Evolutionary conservation across 495 filamentous ascomycete species (phyloP).

Genomic region (Talaromyces adpressus): DNA sequence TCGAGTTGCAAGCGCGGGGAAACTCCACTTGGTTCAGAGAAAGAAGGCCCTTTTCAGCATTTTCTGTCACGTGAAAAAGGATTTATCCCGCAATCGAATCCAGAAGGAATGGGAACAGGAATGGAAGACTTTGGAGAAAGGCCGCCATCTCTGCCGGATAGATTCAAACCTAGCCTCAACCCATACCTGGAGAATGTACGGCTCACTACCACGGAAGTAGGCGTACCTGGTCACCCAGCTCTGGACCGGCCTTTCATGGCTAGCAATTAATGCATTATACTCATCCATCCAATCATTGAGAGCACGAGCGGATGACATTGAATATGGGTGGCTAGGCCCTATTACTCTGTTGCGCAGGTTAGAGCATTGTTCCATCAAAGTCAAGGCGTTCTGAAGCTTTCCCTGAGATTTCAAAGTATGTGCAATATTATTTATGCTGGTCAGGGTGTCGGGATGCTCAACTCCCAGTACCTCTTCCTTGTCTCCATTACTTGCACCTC

Average conservation of each 20-base stretch:
- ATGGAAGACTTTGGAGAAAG: constrained; percentile 9
- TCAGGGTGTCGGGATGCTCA: too few relatives aligned
- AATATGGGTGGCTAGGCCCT: too few relatives aligned
- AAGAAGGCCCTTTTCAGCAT: constrained; percentile 12
- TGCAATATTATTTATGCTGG: too few relatives aligned
- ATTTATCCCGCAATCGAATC: constrained; percentile 4
- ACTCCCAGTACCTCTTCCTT: too few relatives aligned
- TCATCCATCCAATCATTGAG: too few relatives aligned
- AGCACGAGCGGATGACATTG: too few relatives aligned
- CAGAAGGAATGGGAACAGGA: constrained; percentile 10
- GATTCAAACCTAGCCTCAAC: constrained; percentile 11
- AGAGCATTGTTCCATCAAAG: too few relatives aligned
- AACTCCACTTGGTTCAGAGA: not conserved
- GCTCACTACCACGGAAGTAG: constrained; percentile 11
- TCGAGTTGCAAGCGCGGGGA: constrained; percentile 8
- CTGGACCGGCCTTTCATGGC: constrained; percentile 13
- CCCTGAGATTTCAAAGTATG: too few relatives aligned
- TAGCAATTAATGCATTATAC: too few relatives aligned
- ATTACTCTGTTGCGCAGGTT: too few relatives aligned
- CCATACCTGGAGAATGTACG: constrained; percentile 8
- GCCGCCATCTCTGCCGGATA: constrained; percentile 12
- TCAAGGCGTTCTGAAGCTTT: too few relatives aligned
- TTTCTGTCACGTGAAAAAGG: constrained; percentile 13
- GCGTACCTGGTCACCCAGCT: constrained; percentile 14
- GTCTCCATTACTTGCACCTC: too few relatives aligned